Evolutionary conservation across 2,329 filamentous ascomycete species (phyloP), one percentile per base, ranked within the genome.

Genomic region (Shiraia bambusicola): DNA sequence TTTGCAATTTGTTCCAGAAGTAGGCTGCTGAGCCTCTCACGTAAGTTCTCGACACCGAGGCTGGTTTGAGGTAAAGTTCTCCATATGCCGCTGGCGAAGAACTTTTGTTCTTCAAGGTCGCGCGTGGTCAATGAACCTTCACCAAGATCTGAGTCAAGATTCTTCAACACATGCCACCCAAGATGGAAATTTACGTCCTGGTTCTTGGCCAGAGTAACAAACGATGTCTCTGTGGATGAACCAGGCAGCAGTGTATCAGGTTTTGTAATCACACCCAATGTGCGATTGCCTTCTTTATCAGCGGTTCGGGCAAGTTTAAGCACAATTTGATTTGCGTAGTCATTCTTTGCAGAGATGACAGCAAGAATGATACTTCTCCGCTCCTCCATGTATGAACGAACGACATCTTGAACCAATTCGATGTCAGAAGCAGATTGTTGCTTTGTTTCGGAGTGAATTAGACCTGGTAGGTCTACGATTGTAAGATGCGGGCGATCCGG

Each of bases 191-290:
- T 49, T 13, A 56, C 58, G 14, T 63, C 52, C 14, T 52, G 35
- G 17, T 69, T 67, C 12, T 45, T 47, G 10, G 63, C 65, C 1
- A 69, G 52, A 3, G 47, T 38, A 7, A 45, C n/a, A 14, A 29
- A 30, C 56, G 28, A 31, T 52, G 55, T 32, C 37, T 46, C n/a
- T 16, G 35, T 51, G 56, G 50, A 53, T 7, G 56, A 57, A 3
- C 47, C 54, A 6, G 31, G 25, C 29, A 35, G 38, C 12, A 68
- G 40, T 1, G 43, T 54, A 47, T 81, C 77, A 0, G 75, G 74
- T 50, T 80, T 81, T 0, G 78, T 82, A 32, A 82, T 72, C 37
- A 82, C 71, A 0, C 78, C 76, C 0, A 82, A 57, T 0, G 78
- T 81, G 1, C 78, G 72, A 3, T 59, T 50, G 4, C 67, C 65